Evolutionary conservation across 2,329 filamentous ascomycete species (phyloP).

Genomic region (Verruconis gallopava): DNA sequence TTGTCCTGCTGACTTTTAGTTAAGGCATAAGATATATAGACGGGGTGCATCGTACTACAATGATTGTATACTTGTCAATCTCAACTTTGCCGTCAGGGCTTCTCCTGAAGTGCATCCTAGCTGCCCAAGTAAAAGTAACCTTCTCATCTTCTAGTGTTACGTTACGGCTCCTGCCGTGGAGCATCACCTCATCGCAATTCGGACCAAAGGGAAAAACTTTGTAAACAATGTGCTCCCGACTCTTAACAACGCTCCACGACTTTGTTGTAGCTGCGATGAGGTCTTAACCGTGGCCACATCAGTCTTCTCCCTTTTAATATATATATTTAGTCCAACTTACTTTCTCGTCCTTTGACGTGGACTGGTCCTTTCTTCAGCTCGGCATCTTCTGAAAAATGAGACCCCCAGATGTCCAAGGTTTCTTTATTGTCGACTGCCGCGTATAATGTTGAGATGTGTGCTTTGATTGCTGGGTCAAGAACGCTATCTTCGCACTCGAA

Average conservation of each 20-base stretch:
- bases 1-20: too few relatives aligned
- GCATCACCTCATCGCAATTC: not conserved
- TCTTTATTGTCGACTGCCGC: not conserved
- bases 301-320: too few relatives aligned
- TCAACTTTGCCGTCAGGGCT: not conserved
- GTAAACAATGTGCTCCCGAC: not conserved
- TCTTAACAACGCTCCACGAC: not conserved
- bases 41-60: not conserved
- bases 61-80: conserved; percentile 1
- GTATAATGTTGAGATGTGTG: not conserved
- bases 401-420: not conserved
- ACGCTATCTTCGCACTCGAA: not conserved
- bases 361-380: not conserved
- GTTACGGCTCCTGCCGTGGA: not conserved
- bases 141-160: not conserved
- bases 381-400: not conserved
- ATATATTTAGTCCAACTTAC: not conserved
- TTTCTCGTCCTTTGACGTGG: not conserved
- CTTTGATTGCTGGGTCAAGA: not conserved
- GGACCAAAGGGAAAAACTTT: not conserved
- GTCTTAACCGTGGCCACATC: not conserved
- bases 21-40: too few relatives aligned
- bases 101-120: not conserved
- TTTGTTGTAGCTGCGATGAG: not conserved
- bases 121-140: not conserved